Percentiles rank a stretch among this genome's conserved stretches.
Conservation (phyloP, 768 basidiomycete genomes). For the Tephrocybe sp. region DNA sequence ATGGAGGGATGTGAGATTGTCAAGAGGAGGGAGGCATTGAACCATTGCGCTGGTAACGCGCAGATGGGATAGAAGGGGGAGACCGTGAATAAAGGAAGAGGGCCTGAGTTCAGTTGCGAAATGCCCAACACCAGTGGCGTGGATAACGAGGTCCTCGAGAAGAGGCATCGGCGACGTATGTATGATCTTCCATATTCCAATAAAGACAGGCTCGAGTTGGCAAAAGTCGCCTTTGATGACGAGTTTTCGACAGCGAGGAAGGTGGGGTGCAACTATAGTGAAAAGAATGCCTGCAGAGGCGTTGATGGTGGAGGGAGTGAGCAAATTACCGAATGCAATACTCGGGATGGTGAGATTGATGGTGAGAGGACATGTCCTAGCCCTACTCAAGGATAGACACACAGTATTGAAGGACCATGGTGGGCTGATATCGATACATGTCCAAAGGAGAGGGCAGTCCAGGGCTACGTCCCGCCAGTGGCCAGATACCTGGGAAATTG, state of each 20-base stretch:
- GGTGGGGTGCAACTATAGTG: slow-evolving; percentile 7
- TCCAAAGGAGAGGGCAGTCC: slow-evolving; percentile 15
- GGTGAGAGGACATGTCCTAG: slow-evolving; percentile 12
- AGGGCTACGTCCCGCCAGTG: slow-evolving; percentile 19
- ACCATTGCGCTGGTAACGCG: slow-evolving; percentile 15
- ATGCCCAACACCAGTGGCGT: slow-evolving; percentile 3
- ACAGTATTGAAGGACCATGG: slow-evolving; percentile 16
- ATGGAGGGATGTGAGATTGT: slow-evolving; percentile 14
- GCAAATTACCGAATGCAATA: slow-evolving; percentile 11
- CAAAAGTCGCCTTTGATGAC: slow-evolving; percentile 18
- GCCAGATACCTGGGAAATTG: slow-evolving; percentile 18
- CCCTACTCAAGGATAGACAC: slow-evolving; percentile 9
- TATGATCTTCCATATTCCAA: slow-evolving; percentile 9
- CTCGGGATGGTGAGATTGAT: slow-evolving; percentile 13
- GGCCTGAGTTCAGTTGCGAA: neutral
- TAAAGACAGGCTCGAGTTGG: slow-evolving; percentile 14
- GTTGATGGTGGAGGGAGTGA: slow-evolving; percentile 11
- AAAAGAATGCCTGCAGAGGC: slow-evolving; percentile 11
- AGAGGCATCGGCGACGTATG: slow-evolving; percentile 6
- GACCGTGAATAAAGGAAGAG: slow-evolving; percentile 3
- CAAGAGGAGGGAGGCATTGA: slow-evolving; percentile 7
- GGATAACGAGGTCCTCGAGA: slow-evolving; percentile 13
- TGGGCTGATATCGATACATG: slow-evolving; percentile 16
- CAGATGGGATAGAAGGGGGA: slow-evolving; percentile 12
- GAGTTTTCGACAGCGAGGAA: slow-evolving; percentile 16